Conservation (phyloP, 352 stramenopile genomes). For the Phytophthora brassicae region DNA sequence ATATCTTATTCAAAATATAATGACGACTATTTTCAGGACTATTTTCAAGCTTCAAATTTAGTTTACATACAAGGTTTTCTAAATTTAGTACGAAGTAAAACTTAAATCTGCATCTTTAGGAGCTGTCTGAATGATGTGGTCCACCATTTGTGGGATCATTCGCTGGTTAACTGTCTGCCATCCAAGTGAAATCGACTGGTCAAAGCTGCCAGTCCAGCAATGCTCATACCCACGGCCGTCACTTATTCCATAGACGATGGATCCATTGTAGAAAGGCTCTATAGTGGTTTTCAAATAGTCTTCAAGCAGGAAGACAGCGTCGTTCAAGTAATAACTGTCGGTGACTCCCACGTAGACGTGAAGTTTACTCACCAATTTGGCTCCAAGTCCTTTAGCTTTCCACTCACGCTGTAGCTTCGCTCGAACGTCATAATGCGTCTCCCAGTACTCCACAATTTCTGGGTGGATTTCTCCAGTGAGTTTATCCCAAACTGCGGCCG, state of each 20-base stretch:
- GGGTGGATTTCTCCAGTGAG: slow-evolving; percentile 63
- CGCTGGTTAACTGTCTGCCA: slow-evolving; percentile 78
- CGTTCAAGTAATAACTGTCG: slow-evolving; percentile 81
- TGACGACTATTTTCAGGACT: slow-evolving; percentile 20
- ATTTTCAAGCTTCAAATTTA: too few species aligned
- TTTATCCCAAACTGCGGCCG: slow-evolving; percentile 67
- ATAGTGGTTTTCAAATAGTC: slow-evolving; percentile 63
- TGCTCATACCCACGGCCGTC: slow-evolving; percentile 74
- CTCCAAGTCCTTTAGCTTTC: slow-evolving; percentile 44
- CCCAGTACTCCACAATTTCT: slow-evolving; percentile 64
- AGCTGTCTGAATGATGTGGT: slow-evolving; percentile 56
- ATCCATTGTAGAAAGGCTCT: slow-evolving; percentile 72
- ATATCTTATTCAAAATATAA: slow-evolving; percentile 21
- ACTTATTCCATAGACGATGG: slow-evolving; percentile 67
- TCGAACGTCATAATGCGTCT: slow-evolving; percentile 65
- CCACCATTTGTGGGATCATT: slow-evolving; percentile 67
- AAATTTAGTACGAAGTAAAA: slow-evolving; percentile 51
- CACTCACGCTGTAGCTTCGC: slow-evolving; percentile 73
- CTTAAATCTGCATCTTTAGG: slow-evolving; percentile 47
- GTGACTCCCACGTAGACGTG: slow-evolving; percentile 75
- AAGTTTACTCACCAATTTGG: slow-evolving; percentile 75
- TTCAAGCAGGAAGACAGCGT: slow-evolving; percentile 68
- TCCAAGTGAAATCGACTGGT: slow-evolving; percentile 66
- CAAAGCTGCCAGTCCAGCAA: slow-evolving; percentile 75
- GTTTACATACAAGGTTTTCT: too few species aligned